Conservation (phyloP, 192 early-diverging fungal species). For the Anaeromyces robustus region DNA sequence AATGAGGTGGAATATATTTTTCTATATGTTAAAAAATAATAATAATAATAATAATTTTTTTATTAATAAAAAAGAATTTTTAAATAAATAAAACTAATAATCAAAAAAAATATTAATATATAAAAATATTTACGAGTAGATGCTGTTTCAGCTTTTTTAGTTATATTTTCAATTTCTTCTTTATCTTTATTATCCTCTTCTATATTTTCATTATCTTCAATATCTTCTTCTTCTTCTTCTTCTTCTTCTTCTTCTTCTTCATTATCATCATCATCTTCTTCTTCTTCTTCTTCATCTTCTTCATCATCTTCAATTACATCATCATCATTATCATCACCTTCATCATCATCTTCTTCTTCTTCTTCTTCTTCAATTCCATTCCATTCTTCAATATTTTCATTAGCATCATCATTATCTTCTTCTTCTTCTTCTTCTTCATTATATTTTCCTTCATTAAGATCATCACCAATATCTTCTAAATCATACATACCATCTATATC, state of each 20-base stretch:
- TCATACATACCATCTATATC: neutral
- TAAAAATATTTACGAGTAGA: neutral
- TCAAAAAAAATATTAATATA: too few species aligned
- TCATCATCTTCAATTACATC: neutral
- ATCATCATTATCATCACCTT: conserved; percentile 2
- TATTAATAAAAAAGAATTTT: too few species aligned
- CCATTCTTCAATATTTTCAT: conserved; percentile 9
- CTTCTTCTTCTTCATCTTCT: conserved; percentile 14
- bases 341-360: conserved; percentile 4
- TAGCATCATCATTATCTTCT: conserved; percentile 9
- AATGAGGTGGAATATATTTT: conserved; percentile 82
- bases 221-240: neutral
- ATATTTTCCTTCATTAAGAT: neutral
- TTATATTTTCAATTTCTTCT: conserved; percentile 17
- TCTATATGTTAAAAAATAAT: too few species aligned
- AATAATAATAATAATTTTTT: too few species aligned
- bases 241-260: neutral
- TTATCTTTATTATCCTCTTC: neutral
- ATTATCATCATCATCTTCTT: conserved; percentile 1
- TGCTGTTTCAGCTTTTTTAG: conserved; percentile 1
- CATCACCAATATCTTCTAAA: neutral
- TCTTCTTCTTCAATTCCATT: conserved; percentile 6
- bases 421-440: conserved; percentile 10
- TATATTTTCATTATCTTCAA: neutral
- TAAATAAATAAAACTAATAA: too few species aligned